A percentile compares a stretch with the other conserved stretches of the same genome.
phyloP scores from a whole-genome alignment of 305 asterid genomes.

The Caryopteris hybrid region DNA sequence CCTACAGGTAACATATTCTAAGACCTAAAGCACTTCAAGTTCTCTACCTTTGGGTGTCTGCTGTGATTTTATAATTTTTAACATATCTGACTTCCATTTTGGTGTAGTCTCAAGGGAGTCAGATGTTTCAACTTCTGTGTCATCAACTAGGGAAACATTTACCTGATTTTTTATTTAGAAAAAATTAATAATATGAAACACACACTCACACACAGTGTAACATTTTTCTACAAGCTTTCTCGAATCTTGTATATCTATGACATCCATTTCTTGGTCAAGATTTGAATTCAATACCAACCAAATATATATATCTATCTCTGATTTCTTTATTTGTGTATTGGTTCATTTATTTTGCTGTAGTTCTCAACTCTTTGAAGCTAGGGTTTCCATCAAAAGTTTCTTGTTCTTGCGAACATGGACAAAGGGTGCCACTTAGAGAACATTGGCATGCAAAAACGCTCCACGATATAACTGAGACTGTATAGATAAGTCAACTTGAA shows the following conservation, averaged over 20 bases:
- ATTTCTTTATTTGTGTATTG: too few species aligned
- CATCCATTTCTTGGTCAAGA: background rate
- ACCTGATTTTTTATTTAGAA: background rate
- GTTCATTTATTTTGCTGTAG: background rate
- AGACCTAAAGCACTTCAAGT: background rate
- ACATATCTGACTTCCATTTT: background rate
- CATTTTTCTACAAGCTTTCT: background rate
- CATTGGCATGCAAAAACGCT: background rate
- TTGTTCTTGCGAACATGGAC: background rate
- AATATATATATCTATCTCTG: background rate
- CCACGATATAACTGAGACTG: background rate
- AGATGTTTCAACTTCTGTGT: background rate
- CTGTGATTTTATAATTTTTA: background rate
- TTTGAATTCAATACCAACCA: background rate
- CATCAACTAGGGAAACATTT: background rate
- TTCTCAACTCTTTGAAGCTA: background rate
- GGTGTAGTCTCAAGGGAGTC: background rate
- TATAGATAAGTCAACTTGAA: background rate
- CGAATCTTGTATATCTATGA: background rate
- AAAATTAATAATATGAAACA: background rate
- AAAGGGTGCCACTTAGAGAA: background rate
- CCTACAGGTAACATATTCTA: constrained; percentile 5
- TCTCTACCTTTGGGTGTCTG: background rate
- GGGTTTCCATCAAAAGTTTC: background rate
- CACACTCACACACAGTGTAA: background rate